Percentiles rank a stretch among this genome's conserved stretches.
phyloP scores from a whole-genome alignment of 2,329 filamentous ascomycete genomes.

The Pezicula rhizophila region DNA sequence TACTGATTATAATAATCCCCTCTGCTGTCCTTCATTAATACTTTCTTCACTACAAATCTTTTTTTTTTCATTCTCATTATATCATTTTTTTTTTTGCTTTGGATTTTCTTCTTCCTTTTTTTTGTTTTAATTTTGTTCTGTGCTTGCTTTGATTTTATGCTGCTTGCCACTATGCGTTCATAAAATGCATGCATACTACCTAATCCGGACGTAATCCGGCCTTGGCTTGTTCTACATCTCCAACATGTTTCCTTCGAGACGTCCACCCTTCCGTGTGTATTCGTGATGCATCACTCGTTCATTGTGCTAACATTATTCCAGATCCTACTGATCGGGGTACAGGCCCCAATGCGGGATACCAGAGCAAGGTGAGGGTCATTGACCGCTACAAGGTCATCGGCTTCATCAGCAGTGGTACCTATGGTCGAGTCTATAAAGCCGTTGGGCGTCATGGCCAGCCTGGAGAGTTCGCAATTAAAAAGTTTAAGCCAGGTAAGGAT shows the following conservation, averaged over 20 bases:
- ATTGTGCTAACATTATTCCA: constrained; percentile 34
- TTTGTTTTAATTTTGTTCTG: too few species aligned
- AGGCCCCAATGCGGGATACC: constrained; percentile 44
- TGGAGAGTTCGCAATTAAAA: constrained; percentile 96
- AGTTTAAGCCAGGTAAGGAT: constrained; percentile 47
- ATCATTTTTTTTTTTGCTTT: constrained; percentile 4
- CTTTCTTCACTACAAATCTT: constrained; percentile 10
- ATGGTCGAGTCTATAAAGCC: constrained; percentile 97
- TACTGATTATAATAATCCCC: constrained; percentile 8
- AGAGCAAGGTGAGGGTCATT: constrained; percentile 78
- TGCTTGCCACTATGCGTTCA: constrained; percentile 2
- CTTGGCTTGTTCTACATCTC: constrained; percentile 6
- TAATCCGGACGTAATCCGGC: constrained; percentile 5
- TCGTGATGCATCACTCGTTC: neutral
- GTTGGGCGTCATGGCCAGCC: constrained; percentile 65
- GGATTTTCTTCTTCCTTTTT: constrained; percentile 6
- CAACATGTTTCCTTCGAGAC: constrained; percentile 23
- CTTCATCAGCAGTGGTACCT: constrained; percentile 97
- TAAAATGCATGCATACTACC: constrained; percentile 2
- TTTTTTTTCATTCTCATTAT: constrained; percentile 9
- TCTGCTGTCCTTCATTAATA: neutral
- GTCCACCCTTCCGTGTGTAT: constrained; percentile 14
- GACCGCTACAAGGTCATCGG: constrained; percentile 95
- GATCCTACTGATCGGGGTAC: constrained; percentile 47
- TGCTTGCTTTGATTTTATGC: constrained; percentile 3